Evolutionary conservation across 257 asterid genomes (phyloP), one percentile per base, ranked within the genome.

Genomic region (Gynochthodes officinalis): DNA sequence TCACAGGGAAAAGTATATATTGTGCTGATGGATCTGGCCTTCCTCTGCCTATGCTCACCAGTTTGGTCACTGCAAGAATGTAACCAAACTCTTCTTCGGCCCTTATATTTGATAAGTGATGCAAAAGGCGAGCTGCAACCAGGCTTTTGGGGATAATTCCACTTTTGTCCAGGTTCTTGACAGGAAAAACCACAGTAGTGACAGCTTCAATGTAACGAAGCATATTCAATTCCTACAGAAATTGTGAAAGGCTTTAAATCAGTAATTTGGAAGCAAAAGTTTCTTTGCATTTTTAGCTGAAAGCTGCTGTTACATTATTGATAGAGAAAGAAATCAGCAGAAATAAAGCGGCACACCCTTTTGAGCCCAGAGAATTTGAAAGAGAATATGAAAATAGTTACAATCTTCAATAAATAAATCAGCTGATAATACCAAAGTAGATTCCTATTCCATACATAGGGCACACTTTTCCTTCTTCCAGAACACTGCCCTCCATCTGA

Each of bases 31-130:
- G 61, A 37, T 71, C 49, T 28, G 72, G 44, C 40, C 80, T 75
- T 35, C 82, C 95, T 37, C 59, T 76, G 57, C 88, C 90, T 80
- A 93, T 86, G 67, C 86, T 79, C 70, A 81, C 75, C 80, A 90
- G 54, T 73, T 86, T 80, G 35, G 96, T 90, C 58, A 93, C 89
- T 25, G 89, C 82, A 63, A 89, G 85, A 21, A 85, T 72, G 87
- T 90, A 93, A 52, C 96, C 97, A 59, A 35, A 64, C 67, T 70
- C 75, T 74, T 81, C 83, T 43, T 74, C 70, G 65, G 87, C 90
- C 65, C 71, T 86, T 27, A 28, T 10, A 16, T 33, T 18, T 30
- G 83, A 76, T 23, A 90, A 77, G 43, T 79, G 84, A 71, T 67
- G 60, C 69, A 90, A 67, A 35, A 90, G 87, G 71, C 77, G 71